A percentile compares a stretch with the other conserved stretches of the same genome.
Conservation (phyloP, 306 rosid species). For the Adenanthera pavonina region DNA sequence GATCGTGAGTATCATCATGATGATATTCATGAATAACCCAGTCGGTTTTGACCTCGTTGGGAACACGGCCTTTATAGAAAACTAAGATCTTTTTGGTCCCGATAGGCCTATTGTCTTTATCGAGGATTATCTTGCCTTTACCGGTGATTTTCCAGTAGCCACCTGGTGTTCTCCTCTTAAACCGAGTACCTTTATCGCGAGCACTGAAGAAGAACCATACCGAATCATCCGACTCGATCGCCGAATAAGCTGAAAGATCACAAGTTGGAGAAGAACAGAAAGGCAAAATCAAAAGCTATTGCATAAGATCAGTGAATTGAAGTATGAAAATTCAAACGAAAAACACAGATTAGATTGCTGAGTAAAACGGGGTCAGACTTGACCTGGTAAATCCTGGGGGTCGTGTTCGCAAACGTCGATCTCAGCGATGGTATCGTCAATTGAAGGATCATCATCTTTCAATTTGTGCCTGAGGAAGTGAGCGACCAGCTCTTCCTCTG, state of each 20-base stretch:
- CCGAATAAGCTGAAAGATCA: constrained; percentile 38
- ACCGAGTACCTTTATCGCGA: constrained; percentile 40
- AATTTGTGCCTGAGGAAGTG: constrained; percentile 54
- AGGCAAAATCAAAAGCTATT: not conserved
- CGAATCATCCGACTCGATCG: constrained; percentile 42
- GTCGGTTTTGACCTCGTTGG: constrained; percentile 29
- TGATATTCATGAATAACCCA: constrained; percentile 82
- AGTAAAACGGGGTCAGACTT: not conserved
- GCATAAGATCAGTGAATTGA: not conserved
- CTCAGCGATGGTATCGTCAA: not conserved
- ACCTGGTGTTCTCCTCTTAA: constrained; percentile 44
- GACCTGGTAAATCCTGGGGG: constrained; percentile 2
- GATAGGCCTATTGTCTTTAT: constrained; percentile 30
- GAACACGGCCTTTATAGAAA: constrained; percentile 45
- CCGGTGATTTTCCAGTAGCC: constrained; percentile 85
- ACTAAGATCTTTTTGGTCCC: constrained; percentile 71
- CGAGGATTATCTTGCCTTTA: constrained; percentile 39
- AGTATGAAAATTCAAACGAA: not conserved
- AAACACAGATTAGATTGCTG: not conserved
- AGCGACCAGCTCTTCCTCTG: constrained; percentile 63
- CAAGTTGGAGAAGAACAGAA: not conserved
- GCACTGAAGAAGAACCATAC: constrained; percentile 69
- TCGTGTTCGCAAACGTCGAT: not conserved
- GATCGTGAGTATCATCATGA: not conserved
- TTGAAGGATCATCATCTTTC: constrained; percentile 20